Conservation (phyloP, 164 flowering plant genomes). For the Dillenia suffruticosa region DNA sequence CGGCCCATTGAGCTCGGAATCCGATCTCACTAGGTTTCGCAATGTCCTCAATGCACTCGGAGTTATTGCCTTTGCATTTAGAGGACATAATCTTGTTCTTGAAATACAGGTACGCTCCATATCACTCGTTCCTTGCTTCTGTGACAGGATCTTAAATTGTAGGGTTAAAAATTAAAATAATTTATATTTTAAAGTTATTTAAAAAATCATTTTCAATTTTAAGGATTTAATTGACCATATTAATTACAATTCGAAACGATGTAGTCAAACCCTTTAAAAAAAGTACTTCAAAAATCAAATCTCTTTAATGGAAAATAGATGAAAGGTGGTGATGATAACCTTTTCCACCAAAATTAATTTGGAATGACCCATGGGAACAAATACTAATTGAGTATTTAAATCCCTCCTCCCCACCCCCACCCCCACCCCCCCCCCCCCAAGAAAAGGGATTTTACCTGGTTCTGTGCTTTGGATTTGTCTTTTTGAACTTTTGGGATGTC, state of each 20-base stretch:
- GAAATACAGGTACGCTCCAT: constrained; percentile 73
- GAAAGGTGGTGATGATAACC: neutral
- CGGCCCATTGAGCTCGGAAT: constrained; percentile 16
- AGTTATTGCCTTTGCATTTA: constrained; percentile 40
- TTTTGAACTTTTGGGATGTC: constrained; percentile 19
- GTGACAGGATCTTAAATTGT: constrained; percentile 18
- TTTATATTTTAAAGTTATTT: constrained; percentile 11
- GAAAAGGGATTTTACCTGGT: no score
- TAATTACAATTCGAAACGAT: no score
- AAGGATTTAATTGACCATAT: no score
- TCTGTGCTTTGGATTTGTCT: constrained; percentile 9
- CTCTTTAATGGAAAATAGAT: no score
- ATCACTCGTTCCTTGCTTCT: constrained; percentile 5
- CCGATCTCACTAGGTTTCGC: constrained; percentile 10
- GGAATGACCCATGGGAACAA: neutral
- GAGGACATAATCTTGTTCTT: constrained; percentile 54
- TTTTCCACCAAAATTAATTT: neutral
- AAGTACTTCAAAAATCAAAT: no score
- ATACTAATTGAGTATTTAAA: no score
- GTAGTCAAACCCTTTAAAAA: no score
- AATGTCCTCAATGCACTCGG: constrained; percentile 32
- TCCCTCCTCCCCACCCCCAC: no score
- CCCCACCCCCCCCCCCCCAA: no score
- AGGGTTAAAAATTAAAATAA: neutral
- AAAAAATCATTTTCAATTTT: no score